A percentile compares a stretch with the other conserved stretches of the same genome.
Conservation (phyloP, 768 basidiomycete species). For the Lanmaoa pseudosensibilis region DNA sequence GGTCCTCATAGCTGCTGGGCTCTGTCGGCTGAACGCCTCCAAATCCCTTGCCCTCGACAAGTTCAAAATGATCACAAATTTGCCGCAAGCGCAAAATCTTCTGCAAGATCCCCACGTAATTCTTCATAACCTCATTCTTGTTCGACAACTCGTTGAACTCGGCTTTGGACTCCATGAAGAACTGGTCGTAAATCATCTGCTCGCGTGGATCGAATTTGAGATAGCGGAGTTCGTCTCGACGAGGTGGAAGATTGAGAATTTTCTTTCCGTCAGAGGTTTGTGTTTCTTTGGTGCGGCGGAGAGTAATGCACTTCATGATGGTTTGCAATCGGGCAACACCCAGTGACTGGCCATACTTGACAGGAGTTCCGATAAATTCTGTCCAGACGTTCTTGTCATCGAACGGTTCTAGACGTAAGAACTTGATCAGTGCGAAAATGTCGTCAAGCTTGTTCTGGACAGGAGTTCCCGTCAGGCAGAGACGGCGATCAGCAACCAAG, state of each 20-base stretch:
- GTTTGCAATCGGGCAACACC: constrained; percentile 93
- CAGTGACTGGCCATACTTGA: constrained; percentile 86
- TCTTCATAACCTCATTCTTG: constrained; percentile 96
- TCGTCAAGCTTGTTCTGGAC: constrained; percentile 99
- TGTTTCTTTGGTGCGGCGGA: constrained; percentile 94
- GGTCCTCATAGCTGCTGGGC: constrained; percentile 66
- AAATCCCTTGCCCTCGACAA: constrained; percentile 71
- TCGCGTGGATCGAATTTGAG: constrained; percentile 85
- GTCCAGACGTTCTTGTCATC: constrained; percentile 94
- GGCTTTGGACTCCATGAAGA: constrained; percentile 87
- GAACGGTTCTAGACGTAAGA: constrained; percentile 86
- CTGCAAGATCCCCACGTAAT: constrained; percentile 96
- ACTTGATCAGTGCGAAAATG: constrained; percentile 95
- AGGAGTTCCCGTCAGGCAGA: constrained; percentile 96
- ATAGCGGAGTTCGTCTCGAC: constrained; percentile 83
- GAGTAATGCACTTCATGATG: constrained; percentile 95
- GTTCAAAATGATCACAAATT: constrained; percentile 95
- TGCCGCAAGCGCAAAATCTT: constrained; percentile 95
- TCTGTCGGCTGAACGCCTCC: constrained; percentile 50
- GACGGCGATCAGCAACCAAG: constrained; percentile 86
- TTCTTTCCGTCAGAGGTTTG: constrained; percentile 75
- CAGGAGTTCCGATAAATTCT: constrained; percentile 87
- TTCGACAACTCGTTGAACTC: constrained; percentile 85
- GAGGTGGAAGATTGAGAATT: constrained; percentile 86
- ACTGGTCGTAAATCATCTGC: constrained; percentile 81